Base-by-base conservation (phyloP, 192 early-diverging fungal genomes). In the Coemansia interrupta region DNA sequence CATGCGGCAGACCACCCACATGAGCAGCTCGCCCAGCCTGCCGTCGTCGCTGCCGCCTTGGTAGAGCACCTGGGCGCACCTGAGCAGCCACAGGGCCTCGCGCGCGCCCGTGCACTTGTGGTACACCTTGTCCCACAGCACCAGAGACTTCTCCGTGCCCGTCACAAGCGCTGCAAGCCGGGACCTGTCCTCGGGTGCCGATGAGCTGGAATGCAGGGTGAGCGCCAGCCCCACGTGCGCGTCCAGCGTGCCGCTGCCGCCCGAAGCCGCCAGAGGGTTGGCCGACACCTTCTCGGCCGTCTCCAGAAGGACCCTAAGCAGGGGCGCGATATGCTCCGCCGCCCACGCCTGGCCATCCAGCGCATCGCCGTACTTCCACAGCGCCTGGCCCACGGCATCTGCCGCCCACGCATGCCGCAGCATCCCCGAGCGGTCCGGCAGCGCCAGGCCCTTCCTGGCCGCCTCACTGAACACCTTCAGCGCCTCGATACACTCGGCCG, bases 81-180 rank as follows among this genome's bases (percentile, higher is more conserved):
- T 87, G 30, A 84, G 76, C 28, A 88, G 69, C 85, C 92, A 90
- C 9, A 68, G 70, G 29, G 83, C 82, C 62, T 92, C 91, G 15
- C 82, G 74, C 4, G 79, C 62, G 14, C 61, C 68, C 3, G 83
- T 67, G 32, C 88, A 80, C 66, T 92, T 92, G 50, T 81, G 82
- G 57, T 87, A 95, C 28, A 87, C 85, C 68, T 90, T 91, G 53
- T 95, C 92, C 83, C 87, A 89, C 39, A 94, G 68, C 11, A 91
- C 75, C 47, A 89, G 89, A 6, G 90, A 90, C 50, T 85, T 87
- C 54, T 88, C 85, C 15, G 83, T 68, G 5, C 60, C 61, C 22
- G 70, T 59, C 4, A 66, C 56, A 41, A 81, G 54, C 6, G 82
- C 52, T 2, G 72, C 29, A 10, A 66, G 40, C 54, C 61, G 46